phyloP scores from a whole-genome alignment of 306 rosid species.

The Cicer arietinum region DNA sequence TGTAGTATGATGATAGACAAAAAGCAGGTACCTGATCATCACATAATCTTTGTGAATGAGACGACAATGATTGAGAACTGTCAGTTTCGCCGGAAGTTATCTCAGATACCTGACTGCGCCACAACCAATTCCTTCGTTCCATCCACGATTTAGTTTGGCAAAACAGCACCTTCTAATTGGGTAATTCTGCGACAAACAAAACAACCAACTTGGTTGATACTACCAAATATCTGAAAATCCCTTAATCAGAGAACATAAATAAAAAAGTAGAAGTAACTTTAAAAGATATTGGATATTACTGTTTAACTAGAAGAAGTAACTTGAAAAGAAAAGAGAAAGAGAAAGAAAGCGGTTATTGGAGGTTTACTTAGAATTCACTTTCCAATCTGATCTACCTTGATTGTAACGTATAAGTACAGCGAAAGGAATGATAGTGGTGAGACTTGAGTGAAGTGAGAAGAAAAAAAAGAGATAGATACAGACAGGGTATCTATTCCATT shows the following conservation, averaged over 20 bases:
- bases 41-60: constrained; percentile 71
- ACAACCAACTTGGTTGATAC: no score
- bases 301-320: constrained; percentile 37
- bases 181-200: no score
- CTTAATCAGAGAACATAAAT: constrained; percentile 22
- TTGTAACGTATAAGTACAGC: constrained; percentile 32
- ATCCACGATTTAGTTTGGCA: constrained; percentile 42
- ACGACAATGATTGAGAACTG: constrained; percentile 74
- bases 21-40: constrained; percentile 55
- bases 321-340: constrained; percentile 37
- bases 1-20: not conserved
- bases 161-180: constrained; percentile 36
- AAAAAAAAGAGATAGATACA: not conserved
- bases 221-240: not conserved
- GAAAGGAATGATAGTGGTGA: constrained; percentile 23
- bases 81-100: constrained; percentile 73
- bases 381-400: constrained; percentile 48
- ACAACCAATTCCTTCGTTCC: constrained; percentile 78
- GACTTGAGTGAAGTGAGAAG: constrained; percentile 2
- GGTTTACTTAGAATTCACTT: constrained; percentile 75
- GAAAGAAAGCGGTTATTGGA: constrained; percentile 42
- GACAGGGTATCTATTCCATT: constrained; percentile 36
- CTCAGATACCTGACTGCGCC: constrained; percentile 76
- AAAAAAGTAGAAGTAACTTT: not conserved
- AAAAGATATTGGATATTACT: constrained; percentile 23